These are phyloP conservation scores for Debaryomyces nepalensis DNA, from an alignment of 1,139 yeast genomes.

Conservation along the genomic window DNA sequence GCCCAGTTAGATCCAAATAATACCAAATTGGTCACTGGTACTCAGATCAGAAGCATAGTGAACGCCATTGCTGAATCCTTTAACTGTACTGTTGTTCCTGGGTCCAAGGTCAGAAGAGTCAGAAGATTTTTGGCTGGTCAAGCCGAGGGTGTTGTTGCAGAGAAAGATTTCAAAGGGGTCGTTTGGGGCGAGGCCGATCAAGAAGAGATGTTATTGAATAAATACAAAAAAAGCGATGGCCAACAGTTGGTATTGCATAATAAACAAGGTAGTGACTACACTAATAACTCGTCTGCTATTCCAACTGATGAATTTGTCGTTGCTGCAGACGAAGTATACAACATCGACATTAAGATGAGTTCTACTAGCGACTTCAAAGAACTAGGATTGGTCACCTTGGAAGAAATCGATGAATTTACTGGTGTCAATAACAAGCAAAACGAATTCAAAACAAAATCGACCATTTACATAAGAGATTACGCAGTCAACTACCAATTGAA, in stretches of 20 bases:
- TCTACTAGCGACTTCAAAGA: conserved; percentile 59
- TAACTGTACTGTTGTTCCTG: conserved; percentile 86
- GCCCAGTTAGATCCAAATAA: conserved; percentile 36
- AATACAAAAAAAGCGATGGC: conserved; percentile 33
- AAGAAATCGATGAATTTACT: conserved; percentile 63
- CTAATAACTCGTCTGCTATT: conserved; percentile 51
- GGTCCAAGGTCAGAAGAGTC: conserved; percentile 87
- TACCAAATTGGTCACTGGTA: conserved; percentile 59
- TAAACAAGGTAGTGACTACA: conserved; percentile 16
- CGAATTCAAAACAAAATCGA: conserved; percentile 63
- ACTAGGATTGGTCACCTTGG: conserved; percentile 69
- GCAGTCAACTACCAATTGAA: conserved; percentile 78
- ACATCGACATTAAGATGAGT: conserved; percentile 81
- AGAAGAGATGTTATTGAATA: conserved; percentile 60
- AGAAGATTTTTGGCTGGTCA: conserved; percentile 96
- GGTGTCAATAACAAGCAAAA: conserved; percentile 61
- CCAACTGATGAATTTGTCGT: conserved; percentile 81
- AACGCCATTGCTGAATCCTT: conserved; percentile 81
- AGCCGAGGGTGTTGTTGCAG: conserved; percentile 88
- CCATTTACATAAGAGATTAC: conserved; percentile 83
- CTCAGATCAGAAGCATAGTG: conserved; percentile 70
- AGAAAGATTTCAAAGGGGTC: conserved; percentile 90
- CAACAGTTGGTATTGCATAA: conserved; percentile 45
- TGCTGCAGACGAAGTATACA: conserved; percentile 82
- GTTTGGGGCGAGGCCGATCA: conserved; percentile 88